Evolutionary conservation across 2,329 filamentous ascomycete species (phyloP), one percentile per base, ranked within the genome.

Genomic region (Penicillium thymicola): DNA sequence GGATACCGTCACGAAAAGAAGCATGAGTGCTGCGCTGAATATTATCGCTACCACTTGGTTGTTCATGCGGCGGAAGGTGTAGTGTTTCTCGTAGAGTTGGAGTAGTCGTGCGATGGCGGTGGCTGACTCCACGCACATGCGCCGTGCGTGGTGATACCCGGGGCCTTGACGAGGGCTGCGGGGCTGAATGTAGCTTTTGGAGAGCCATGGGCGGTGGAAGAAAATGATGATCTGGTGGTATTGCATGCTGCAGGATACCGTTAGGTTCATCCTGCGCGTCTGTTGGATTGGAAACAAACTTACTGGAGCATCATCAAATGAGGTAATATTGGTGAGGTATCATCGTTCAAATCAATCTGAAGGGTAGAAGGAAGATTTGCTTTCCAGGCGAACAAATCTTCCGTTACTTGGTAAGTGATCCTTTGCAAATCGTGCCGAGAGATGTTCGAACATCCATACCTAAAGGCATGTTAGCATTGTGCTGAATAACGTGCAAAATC

Each of bases 181-280:
- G 3, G 76, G 75, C 55, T 78, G 76, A 37, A 76, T 73, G 48
- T 75, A 75, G 45, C 64, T 71, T 54, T 76, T 72, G 3, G 76
- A 77, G 18, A 78, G 71, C 72, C 74, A 78, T 13, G 77, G 77
- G 2, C 77, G 68, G 43, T 78, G 76, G 54, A 76, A 70, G 60
- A 76, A 76, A 27, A 78, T 78, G 48, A 76, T 67, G 2, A 77
- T 73, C 49, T 77, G 74, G 55, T 78, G 70, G 50, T 77, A 78
- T 69, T 77, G 74, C 69, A 78, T 74, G 50, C 73, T 75, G 28
- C 7, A 14, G 28, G 54, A 41, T 60, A 48, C 6, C 8, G n/a
- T 56, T 27, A 58, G 28, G 10, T 21, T 16, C n/a, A 13, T 30
- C 13, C 7, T 5, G 37, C 23, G 16, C 10, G 5, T 10, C 14